These are phyloP conservation scores for Fusarium sp. DNA, from an alignment of 2,329 filamentous ascomycete species.

Conservation along the genomic window DNA sequence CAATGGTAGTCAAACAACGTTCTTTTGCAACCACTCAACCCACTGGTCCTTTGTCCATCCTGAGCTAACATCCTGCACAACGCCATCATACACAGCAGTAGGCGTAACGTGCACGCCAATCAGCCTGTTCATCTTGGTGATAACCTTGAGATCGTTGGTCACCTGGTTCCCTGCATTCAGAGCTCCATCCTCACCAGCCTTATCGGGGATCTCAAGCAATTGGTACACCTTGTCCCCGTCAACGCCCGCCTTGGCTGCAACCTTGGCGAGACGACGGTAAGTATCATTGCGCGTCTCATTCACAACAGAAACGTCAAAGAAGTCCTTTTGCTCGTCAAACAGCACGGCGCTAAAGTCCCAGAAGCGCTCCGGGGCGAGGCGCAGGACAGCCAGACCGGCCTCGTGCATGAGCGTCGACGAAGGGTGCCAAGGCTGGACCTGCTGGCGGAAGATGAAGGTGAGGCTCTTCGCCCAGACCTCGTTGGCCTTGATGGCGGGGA, in stretches of 20 bases:
- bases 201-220: constrained; percentile 78
- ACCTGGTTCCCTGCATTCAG: constrained; percentile 86
- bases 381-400: constrained; percentile 85
- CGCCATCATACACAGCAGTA: constrained; percentile 89
- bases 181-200: constrained; percentile 75
- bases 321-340: constrained; percentile 77
- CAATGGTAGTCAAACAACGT: constrained; percentile 56
- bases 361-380: constrained; percentile 79
- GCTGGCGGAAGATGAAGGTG: constrained; percentile 88
- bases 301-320: constrained; percentile 88
- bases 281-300: constrained; percentile 88
- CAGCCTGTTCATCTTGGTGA: constrained; percentile 84
- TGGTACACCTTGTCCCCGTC: constrained; percentile 79
- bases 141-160: constrained; percentile 86
- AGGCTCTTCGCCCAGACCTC: constrained; percentile 71
- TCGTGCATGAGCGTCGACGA: constrained; percentile 86
- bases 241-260: constrained; percentile 79
- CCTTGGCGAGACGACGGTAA: constrained; percentile 81
- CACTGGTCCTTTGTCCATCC: constrained; percentile 86
- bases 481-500: constrained; percentile 74
- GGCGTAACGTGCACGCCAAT: constrained; percentile 92
- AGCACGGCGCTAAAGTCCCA: constrained; percentile 83
- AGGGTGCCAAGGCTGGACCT: constrained; percentile 96
- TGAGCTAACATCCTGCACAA: constrained; percentile 85
- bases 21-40: constrained; percentile 83